Evolutionary conservation across 208 protist genomes (phyloP), one percentile per base, ranked within the genome.

Genomic region (Trypanosoma platydactyli): DNA sequence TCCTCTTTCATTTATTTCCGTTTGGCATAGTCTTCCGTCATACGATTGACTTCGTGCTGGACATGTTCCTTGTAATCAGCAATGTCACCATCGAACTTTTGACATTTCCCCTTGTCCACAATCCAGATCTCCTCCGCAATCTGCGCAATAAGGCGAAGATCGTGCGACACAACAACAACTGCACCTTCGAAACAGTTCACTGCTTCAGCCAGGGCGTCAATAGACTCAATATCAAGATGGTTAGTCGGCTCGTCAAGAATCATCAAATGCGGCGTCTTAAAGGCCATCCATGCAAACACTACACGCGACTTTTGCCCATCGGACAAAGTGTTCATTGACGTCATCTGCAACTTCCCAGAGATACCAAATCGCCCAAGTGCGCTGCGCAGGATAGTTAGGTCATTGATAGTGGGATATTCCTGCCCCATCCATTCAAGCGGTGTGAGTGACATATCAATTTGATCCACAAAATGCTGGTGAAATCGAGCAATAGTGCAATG

Each of bases 181-280:
- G 95, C 97, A 11, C 97, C 98, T 53, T 95, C 83, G 59, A 95
- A 99, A 20, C 67, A 58, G 59, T 92, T 95, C 35, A 98, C 92
- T 22, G 95, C 97, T 15, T 97, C 83, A 25, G 91, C 94, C 58
- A 98, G 84, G 22, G 96, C 95, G 64, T 99, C 96, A 71, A 99
- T 98, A 16, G 91, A 97, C 61, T 98, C 95, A 73, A 99, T 98
- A 79, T 99, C 97, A 40, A 99, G 76, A 72, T 98, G 95, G 73
- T 99, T 99, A 3, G 97, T 99, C 16, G 97, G 97, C 88, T 99
- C 98, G 74, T 99, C 98, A 33, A 99, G 83, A 69, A 99, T 92
- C 61, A 99, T 87, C 33, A 99, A 94, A 72, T 99, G 97, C 4
- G 97, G 97, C n/a, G 86, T 73, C 50, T 73, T 66, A 76, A 95